Evolutionary conservation across 2,329 filamentous ascomycete species (phyloP).

Genomic region (Diaporthe citri): DNA sequence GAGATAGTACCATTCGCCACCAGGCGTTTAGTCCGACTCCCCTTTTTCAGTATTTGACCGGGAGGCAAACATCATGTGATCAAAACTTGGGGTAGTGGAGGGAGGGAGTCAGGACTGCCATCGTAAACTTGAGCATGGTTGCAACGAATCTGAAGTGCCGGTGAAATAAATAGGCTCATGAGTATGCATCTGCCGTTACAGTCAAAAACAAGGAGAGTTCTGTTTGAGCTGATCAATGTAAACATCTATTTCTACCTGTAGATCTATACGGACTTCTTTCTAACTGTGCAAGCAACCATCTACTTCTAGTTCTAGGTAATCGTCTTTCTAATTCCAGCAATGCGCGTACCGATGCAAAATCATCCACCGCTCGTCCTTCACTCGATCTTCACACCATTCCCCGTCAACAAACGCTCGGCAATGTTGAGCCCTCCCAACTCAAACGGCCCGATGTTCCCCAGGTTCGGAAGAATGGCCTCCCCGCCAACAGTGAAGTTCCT

Average conservation of each 20-base stretch:
- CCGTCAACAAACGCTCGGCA: not conserved
- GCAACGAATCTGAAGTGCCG: not conserved
- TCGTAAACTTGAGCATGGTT: not conserved
- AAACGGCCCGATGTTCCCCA: conserved; percentile 20
- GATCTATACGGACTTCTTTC: not conserved
- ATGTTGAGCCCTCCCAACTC: conserved; percentile 26
- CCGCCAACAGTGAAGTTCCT: conserved; percentile 37
- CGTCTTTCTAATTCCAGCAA: not conserved
- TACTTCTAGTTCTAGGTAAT: not conserved
- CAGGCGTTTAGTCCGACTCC: not conserved
- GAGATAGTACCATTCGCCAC: not conserved
- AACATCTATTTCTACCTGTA: not conserved
- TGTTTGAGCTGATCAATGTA: not conserved
- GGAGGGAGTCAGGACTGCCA: too few relatives aligned
- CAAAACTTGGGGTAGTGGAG: not conserved
- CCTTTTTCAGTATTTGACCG: not conserved
- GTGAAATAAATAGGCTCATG: not conserved
- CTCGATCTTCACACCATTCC: conserved; percentile 11
- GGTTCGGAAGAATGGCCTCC: not conserved
- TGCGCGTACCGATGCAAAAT: not conserved
- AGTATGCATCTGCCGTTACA: not conserved
- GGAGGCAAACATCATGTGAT: not conserved
- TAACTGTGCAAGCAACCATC: not conserved
- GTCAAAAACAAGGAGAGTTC: not conserved
- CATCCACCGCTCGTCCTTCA: not conserved